A percentile compares a stretch with the other conserved stretches of the same genome.
These are phyloP conservation scores for Backusella luteola DNA, from an alignment of 192 early-diverging fungal genomes.

Conservation along the genomic window DNA sequence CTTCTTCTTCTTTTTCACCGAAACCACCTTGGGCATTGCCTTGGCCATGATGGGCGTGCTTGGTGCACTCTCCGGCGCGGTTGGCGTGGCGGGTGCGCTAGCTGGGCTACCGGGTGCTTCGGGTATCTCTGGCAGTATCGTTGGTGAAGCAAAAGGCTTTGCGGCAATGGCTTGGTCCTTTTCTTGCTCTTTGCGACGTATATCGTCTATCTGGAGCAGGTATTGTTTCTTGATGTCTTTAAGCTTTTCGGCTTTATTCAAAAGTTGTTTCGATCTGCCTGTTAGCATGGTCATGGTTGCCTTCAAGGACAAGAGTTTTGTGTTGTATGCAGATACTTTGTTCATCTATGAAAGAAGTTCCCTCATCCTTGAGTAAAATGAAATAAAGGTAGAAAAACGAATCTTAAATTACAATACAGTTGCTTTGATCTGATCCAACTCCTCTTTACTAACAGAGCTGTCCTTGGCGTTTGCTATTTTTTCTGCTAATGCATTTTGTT, in stretches of 20 bases:
- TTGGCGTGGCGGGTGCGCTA: background rate
- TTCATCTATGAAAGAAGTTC: conserved; percentile 6
- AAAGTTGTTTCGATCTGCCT: conserved; percentile 20
- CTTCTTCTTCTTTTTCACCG: conserved; percentile 12
- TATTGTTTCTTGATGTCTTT: conserved; percentile 13
- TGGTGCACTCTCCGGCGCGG: background rate
- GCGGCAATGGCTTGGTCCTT: conserved; percentile 25
- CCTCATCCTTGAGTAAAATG: background rate
- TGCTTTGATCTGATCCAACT: background rate
- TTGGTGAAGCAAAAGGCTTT: background rate
- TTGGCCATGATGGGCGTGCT: background rate
- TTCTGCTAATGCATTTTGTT: background rate
- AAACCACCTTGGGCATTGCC: background rate
- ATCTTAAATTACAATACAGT: conserved; percentile 4
- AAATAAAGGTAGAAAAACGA: background rate
- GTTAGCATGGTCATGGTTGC: conserved; percentile 20
- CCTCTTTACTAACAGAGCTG: background rate
- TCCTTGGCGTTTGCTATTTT: background rate
- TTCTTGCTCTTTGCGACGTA: conserved; percentile 20
- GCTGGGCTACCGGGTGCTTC: background rate
- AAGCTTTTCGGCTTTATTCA: conserved; percentile 15
- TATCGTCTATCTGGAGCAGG: conserved; percentile 17
- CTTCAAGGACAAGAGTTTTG: conserved; percentile 23
- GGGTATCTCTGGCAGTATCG: background rate
- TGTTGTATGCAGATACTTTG: conserved; percentile 29